A percentile compares a stretch with the other conserved stretches of the same genome.
phyloP scores from a whole-genome alignment of 768 basidiomycete species.

The Rhizopogon vinicolor region DNA sequence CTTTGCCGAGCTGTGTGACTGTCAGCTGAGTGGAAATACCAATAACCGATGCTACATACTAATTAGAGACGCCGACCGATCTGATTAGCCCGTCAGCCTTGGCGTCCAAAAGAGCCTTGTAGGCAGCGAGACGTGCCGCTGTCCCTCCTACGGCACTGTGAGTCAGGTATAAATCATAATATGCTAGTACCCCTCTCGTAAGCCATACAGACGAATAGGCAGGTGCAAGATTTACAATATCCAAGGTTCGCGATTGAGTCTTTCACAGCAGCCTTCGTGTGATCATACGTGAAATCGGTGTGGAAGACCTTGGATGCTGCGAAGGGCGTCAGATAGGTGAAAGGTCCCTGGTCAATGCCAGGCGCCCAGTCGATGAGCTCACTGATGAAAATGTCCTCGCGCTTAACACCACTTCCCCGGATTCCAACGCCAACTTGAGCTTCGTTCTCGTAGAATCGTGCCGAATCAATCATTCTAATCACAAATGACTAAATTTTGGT shows the following conservation, averaged over 20 bases:
- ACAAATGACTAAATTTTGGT: not conserved
- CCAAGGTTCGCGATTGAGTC: constrained; percentile 47
- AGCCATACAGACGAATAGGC: not conserved
- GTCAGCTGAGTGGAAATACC: not conserved
- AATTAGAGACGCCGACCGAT: too few species aligned
- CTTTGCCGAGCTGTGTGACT: constrained; percentile 42
- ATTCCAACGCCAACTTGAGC: constrained; percentile 49
- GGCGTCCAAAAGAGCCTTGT: constrained; percentile 59
- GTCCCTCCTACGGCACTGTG: constrained; percentile 60
- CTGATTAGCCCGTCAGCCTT: constrained; percentile 15
- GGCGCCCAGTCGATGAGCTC: not conserved
- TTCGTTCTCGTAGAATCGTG: constrained; percentile 59
- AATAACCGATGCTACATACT: not conserved
- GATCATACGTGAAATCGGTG: constrained; percentile 14
- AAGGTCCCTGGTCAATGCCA: not conserved
- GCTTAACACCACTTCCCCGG: constrained; percentile 41
- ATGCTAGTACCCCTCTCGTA: constrained; percentile 30
- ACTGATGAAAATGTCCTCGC: constrained; percentile 63
- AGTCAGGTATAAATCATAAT: constrained; percentile 66
- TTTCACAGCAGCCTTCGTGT: constrained; percentile 49
- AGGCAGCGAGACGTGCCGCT: constrained; percentile 49
- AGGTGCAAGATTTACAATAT: constrained; percentile 35
- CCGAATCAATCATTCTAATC: constrained; percentile 45
- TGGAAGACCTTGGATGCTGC: constrained; percentile 7
- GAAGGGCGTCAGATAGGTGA: not conserved